Conservation (phyloP, 345 rosid genomes). For the Erucastrum elatum region DNA sequence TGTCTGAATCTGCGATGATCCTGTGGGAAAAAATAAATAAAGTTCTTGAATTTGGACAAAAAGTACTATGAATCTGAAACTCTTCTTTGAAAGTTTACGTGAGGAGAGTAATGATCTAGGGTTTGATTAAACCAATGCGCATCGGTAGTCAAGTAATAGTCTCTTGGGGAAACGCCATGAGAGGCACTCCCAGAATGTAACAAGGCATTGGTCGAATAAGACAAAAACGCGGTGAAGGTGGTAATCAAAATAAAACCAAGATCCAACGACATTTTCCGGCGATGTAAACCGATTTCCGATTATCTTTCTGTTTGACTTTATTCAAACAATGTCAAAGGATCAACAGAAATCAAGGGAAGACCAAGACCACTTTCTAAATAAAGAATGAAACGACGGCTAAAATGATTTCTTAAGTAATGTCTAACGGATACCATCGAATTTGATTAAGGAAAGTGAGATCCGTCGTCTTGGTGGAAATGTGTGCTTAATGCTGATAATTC, state of each 20-base stretch:
- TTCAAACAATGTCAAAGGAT: neutral
- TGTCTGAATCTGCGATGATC: constrained; percentile 69
- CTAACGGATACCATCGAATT: neutral
- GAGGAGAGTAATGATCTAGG: constrained; percentile 80
- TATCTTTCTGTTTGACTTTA: neutral
- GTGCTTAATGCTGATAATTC: neutral
- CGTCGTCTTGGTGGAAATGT: neutral
- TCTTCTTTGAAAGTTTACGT: constrained; percentile 40
- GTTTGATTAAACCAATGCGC: constrained; percentile 82
- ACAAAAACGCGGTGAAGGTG: neutral
- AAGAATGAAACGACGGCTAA: neutral
- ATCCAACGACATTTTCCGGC: constrained; percentile 10
- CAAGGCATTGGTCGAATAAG: constrained; percentile 38
- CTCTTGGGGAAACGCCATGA: constrained; percentile 35
- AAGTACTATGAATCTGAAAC: neutral
- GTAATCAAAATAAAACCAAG: neutral
- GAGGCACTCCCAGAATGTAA: constrained; percentile 33
- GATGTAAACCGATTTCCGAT: constrained; percentile 9
- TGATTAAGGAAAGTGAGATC: constrained; percentile 13
- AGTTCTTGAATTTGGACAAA: neutral
- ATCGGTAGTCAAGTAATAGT: constrained; percentile 59
- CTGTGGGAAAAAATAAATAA: constrained; percentile 37
- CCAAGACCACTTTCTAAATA: constrained; percentile 19
- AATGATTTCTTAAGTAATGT: neutral
- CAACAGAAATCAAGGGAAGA: constrained; percentile 22